Base-by-base conservation (phyloP, 306 rosid genomes). In the Inga laurina region DNA sequence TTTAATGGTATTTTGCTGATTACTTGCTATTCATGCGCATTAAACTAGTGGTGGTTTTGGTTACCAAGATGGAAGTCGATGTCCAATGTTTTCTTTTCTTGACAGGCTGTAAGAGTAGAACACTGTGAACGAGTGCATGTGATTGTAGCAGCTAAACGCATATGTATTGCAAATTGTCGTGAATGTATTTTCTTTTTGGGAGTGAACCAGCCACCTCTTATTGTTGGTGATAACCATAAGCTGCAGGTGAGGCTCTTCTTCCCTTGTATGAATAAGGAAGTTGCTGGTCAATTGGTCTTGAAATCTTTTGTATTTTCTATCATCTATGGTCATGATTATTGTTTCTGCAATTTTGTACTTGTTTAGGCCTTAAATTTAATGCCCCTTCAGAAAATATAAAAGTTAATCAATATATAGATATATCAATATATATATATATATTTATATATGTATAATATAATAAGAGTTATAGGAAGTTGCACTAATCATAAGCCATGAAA, bases 101-200 rank as follows among this genome's bases (percentile, higher is more conserved):
- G 81, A 79, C 94, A 97, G 99, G 99, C 99, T 75, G 93, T 97
- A 46, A 91, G 97, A 89, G 91, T 97, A 65, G 99, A 97, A 79
- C 99, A 97, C 82, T 97, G 99, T 84, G 99, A 97, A 89, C 91
- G 99, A 85, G 99, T 90, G 84, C 99, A 97, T 88, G 94, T 97
- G 82, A 90, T 97, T 70, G 92, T 93, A 76, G 97, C 93, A 54
- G 88, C 99, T 66, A 94, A 97, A 73, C 92, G 89, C 73, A 90
- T 97, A 87, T 94, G 98, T 85, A 94, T 97, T 88, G 98, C 98
- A 37, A 97, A 97, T 84, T 94, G 99, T 75, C 97, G 99, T 10
- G 94, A 90, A 86, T 92, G 97, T 85, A 84, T 89, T 81, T 92
- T 92, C 86, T 90, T 87, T 84, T 81, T 92, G 71, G 94, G 97